Evolutionary conservation across 2,329 filamentous ascomycete genomes (phyloP), one percentile per base, ranked within the genome.

Genomic region (Mycosphaerelloides madeirae): DNA sequence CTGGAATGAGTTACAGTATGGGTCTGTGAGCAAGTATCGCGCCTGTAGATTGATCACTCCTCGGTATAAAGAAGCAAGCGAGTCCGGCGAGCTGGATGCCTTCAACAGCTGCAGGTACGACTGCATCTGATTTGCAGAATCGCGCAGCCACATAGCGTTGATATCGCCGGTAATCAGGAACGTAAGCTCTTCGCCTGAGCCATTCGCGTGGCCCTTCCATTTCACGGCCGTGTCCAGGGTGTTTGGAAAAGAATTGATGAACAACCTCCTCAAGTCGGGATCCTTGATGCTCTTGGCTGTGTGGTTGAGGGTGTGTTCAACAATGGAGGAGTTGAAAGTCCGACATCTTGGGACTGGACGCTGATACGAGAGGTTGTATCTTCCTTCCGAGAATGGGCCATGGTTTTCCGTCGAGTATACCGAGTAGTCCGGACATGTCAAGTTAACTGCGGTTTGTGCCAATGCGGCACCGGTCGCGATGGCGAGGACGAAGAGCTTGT

Each of bases 171-270:
- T 79, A 46, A 80, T 80, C 50, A 79, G 57, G 52, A 78, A 79
- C 4, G 77, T 76, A 48, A 84, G 67, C 63, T 87, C 83, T 62
- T 87, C 81, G 53, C 78, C 36, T n/a, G 50, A 45, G 15, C 42
- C 40, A 22, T 31, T 72, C 28, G 71, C 73, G 40, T 71, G 68
- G 2, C 84, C 84, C 43, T 76, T 79, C 83, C 83, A 87, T 49
- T 75, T 74, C 32, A 87, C 76, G 0, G 84, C 83, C 0, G 84
- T 87, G 58, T 88, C 84, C 9, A 89, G 71, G 0, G 84, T 87
- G 63, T 87, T 89, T 0, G 85, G 84, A 60, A 80, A 88, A 1
- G 80, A 72, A 61, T 89, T 89, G 54, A 80, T 68, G 59, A 89
- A 89, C 9, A 89, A 70, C 3, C 82, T 75, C 61, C 76, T 81